These are phyloP conservation scores for Ceratocystis albifundus DNA, from an alignment of 2,329 filamentous ascomycete species.

Conservation along the genomic window DNA sequence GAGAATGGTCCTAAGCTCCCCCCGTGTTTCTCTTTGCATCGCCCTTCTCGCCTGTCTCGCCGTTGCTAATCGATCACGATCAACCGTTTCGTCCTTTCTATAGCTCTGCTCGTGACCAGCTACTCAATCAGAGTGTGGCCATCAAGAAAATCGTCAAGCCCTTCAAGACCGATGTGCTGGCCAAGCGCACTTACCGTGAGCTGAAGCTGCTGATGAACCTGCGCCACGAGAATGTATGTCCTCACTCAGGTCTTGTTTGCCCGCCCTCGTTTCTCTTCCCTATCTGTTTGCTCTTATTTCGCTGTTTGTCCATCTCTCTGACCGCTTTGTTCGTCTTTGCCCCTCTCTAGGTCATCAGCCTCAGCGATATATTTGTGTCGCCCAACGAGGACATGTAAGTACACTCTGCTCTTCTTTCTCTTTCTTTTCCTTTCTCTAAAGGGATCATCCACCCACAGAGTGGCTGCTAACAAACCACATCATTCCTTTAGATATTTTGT, in stretches of 20 bases:
- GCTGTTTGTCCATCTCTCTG: conserved; percentile 13
- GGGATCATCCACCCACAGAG: too few relatives aligned
- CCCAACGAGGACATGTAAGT: conserved; percentile 93
- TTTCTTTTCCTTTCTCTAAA: too few relatives aligned
- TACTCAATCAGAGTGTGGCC: conserved; percentile 90
- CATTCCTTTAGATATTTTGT: conserved; percentile 67
- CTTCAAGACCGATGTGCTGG: conserved; percentile 96
- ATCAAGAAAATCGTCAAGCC: conserved; percentile 99
- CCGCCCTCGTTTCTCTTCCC: not conserved
- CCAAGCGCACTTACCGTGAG: conserved; percentile 95
- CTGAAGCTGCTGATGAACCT: conserved; percentile 95
- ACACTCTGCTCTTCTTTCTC: not conserved
- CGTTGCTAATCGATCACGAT: too few relatives aligned
- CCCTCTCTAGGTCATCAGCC: conserved; percentile 67
- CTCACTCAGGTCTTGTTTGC: not conserved
- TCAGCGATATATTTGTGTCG: conserved; percentile 99
- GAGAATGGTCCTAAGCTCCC: too few relatives aligned
- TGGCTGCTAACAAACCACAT: conserved; percentile 21
- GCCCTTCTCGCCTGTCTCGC: too few relatives aligned
- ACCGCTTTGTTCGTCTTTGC: conserved; percentile 23
- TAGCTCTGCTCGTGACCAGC: conserved; percentile 94
- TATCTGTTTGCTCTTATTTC: not conserved
- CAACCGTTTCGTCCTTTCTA: conserved; percentile 19
- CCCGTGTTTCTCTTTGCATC: too few relatives aligned
- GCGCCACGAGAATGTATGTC: conserved; percentile 82